Evolutionary conservation across 2,329 filamentous ascomycete species (phyloP).

Genomic region (Chrysoporthe puriensis): DNA sequence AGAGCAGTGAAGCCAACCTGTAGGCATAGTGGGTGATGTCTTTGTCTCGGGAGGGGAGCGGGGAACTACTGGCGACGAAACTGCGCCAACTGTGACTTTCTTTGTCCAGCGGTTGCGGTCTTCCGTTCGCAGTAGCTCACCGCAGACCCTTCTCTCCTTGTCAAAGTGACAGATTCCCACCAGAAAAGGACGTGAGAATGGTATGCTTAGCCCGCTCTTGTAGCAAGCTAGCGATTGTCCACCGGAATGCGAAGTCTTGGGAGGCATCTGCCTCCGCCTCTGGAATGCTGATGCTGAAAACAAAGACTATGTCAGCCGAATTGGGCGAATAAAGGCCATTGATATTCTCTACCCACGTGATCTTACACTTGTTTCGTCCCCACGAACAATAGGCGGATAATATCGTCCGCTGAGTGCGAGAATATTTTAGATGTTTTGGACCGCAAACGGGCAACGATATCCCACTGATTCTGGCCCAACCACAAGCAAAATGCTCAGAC

Average conservation of each 20-base stretch:
- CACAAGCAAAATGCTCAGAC: conserved; percentile 32
- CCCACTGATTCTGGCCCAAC: conserved; percentile 20
- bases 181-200: conserved; percentile 15
- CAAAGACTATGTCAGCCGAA: conserved; percentile 46
- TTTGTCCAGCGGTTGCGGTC: conserved; percentile 38
- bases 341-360: conserved; percentile 31
- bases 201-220: conserved; percentile 24
- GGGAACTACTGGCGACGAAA: conserved; percentile 42
- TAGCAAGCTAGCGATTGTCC: conserved; percentile 32
- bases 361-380: conserved; percentile 30
- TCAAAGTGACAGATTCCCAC: conserved; percentile 22
- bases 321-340: conserved; percentile 32
- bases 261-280: conserved; percentile 20
- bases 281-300: conserved; percentile 35
- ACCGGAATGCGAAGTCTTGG: conserved; percentile 32
- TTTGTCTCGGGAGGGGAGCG: conserved; percentile 49
- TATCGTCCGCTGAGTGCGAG: conserved; percentile 13
- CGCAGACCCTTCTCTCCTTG: not conserved
- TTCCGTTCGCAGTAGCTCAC: conserved; percentile 35
- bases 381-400: conserved; percentile 15
- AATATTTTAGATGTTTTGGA: conserved; percentile 21
- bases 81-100: conserved; percentile 33
- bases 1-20: conserved; percentile 23
- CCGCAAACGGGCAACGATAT: conserved; percentile 24
- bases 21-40: conserved; percentile 18